Conservation (phyloP, 1,284 basidiomycete genomes). For the Tausonia pullulans region DNA sequence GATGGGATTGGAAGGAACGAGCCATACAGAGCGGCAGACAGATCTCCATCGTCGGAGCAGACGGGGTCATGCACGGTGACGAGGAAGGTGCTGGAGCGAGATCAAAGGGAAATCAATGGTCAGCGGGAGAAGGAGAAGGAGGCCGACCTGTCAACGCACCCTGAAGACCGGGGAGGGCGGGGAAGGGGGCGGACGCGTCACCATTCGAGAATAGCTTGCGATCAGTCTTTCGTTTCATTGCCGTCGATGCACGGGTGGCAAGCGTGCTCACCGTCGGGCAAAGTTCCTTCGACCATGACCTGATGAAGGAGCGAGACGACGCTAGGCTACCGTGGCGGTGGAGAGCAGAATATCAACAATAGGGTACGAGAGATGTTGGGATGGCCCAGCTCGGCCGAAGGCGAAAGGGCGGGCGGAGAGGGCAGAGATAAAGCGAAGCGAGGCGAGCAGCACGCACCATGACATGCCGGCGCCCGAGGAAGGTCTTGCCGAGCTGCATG, state of each 20-base stretch:
- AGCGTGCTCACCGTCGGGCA: conserved; percentile 54
- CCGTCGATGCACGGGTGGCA: not conserved
- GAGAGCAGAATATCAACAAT: too few relatives aligned
- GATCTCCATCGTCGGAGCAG: conserved; percentile 66
- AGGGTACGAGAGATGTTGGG: too few relatives aligned
- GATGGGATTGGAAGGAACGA: conserved; percentile 79
- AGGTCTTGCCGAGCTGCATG: conserved; percentile 80
- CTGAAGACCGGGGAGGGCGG: not conserved
- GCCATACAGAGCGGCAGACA: conserved; percentile 75
- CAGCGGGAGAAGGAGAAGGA: conserved; percentile 12
- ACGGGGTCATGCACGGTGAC: conserved; percentile 92
- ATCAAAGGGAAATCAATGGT: conserved; percentile 3
- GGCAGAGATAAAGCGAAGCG: too few relatives aligned
- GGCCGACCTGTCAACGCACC: not conserved
- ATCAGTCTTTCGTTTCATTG: not conserved
- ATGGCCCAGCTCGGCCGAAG: too few relatives aligned
- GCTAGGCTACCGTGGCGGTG: conserved; percentile 36
- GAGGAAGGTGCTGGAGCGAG: conserved; percentile 60
- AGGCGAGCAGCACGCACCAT: conserved; percentile 29
- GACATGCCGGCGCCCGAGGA: conserved; percentile 86
- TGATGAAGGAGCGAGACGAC: conserved; percentile 59
- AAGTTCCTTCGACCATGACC: conserved; percentile 87
- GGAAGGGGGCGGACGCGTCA: not conserved
- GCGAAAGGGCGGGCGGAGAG: too few relatives aligned
- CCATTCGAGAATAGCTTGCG: not conserved